These are phyloP conservation scores for Phoma herbarum DNA, from an alignment of 2,329 filamentous ascomycete genomes.

Conservation along the genomic window DNA sequence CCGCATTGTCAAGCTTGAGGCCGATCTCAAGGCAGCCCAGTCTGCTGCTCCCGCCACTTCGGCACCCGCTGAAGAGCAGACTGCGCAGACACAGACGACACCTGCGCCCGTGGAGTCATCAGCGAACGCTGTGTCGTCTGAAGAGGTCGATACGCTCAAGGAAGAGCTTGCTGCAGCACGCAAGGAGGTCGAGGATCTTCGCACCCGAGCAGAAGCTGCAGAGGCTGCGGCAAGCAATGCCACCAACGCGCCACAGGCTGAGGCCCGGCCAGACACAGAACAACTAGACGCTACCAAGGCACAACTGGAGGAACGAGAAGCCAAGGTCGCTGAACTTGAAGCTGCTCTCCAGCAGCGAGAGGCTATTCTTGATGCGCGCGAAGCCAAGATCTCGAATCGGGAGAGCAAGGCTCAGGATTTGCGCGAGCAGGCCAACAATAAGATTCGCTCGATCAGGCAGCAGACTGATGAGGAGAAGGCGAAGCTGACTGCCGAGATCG, in stretches of 20 bases:
- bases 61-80: constrained; percentile 25
- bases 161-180: constrained; percentile 56
- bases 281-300: constrained; percentile 51
- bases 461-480: constrained; percentile 43
- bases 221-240: constrained; percentile 21
- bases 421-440: constrained; percentile 69
- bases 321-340: constrained; percentile 50
- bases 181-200: constrained; percentile 57
- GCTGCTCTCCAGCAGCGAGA: constrained; percentile 52
- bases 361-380: constrained; percentile 26
- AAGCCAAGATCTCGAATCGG: constrained; percentile 27
- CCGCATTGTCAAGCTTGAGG: constrained; percentile 47
- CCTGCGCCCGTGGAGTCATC: constrained; percentile 12
- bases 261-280: constrained; percentile 60
- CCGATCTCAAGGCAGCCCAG: constrained; percentile 44
- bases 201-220: constrained; percentile 46
- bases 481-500: constrained; percentile 56
- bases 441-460: constrained; percentile 63
- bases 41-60: constrained; percentile 17
- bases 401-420: constrained; percentile 37
- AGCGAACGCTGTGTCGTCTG: constrained; percentile 19
- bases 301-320: constrained; percentile 43
- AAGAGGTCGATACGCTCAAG: constrained; percentile 34
- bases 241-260: constrained; percentile 19
- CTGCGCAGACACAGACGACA: constrained; percentile 23